Conservation (phyloP, 2,329 filamentous ascomycete species). For the Immersiporthe knoxdaviesiana region DNA sequence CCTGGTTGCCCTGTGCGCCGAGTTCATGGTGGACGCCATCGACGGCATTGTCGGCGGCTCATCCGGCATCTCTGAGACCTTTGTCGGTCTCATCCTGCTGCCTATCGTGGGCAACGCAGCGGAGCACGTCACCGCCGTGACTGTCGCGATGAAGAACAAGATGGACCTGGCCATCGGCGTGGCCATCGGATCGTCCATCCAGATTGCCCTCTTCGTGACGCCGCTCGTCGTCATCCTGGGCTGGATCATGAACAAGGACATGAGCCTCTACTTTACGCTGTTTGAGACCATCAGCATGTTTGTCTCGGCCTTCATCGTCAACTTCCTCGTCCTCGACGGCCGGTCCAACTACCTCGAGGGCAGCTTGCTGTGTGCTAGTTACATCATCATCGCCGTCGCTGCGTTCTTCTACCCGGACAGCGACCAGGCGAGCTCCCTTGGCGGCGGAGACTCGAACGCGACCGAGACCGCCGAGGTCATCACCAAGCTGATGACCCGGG, state of each 20-base stretch:
- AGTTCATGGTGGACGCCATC: conserved; percentile 72
- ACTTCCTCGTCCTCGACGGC: conserved; percentile 84
- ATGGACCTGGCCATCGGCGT: conserved; percentile 77
- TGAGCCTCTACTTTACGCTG: conserved; percentile 82
- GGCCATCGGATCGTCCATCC: conserved; percentile 71
- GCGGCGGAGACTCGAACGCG: conserved; percentile 29
- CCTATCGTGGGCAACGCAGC: conserved; percentile 76
- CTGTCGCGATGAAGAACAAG: conserved; percentile 74
- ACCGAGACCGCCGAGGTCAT: conserved; percentile 11
- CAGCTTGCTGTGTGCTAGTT: conserved; percentile 67
- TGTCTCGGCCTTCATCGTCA: conserved; percentile 82
- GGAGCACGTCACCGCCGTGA: conserved; percentile 73
- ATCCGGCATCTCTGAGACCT: conserved; percentile 61
- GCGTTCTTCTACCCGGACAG: conserved; percentile 68
- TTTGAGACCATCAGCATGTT: conserved; percentile 90
- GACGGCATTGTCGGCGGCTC: conserved; percentile 61
- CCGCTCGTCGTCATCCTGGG: conserved; percentile 71
- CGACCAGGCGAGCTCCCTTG: conserved; percentile 47
- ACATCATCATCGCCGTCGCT: conserved; percentile 68
- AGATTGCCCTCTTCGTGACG: conserved; percentile 73
- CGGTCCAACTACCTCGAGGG: conserved; percentile 88
- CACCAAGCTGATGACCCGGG: conserved; percentile 14
- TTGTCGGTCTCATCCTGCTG: conserved; percentile 72
- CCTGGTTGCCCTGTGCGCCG: conserved; percentile 69
- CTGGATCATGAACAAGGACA: conserved; percentile 70